Evolutionary conservation across 257 asterid genomes (phyloP).

Genomic region (Solanum rostratum): DNA sequence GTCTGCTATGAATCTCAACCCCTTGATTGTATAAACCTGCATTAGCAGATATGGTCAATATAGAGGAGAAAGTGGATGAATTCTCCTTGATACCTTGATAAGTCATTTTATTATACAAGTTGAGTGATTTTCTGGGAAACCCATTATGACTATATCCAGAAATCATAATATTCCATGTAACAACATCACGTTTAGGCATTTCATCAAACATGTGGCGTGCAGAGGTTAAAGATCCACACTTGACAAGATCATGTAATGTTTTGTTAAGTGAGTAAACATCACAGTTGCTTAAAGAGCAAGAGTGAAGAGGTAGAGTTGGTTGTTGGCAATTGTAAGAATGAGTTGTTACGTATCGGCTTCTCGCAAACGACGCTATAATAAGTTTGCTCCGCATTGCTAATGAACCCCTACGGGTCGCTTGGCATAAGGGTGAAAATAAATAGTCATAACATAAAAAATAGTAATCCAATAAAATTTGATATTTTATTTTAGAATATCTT

Average conservation of each 20-base stretch:
- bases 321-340: not conserved
- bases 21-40: slow-evolving; percentile 28
- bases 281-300: not conserved
- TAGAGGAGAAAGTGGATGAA: slow-evolving; percentile 42
- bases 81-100: slow-evolving; percentile 29
- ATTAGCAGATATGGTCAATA: slow-evolving; percentile 35
- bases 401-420: too few relatives aligned
- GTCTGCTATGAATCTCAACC: slow-evolving; percentile 38
- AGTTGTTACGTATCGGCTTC: not conserved
- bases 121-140: slow-evolving; percentile 16
- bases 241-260: slow-evolving; percentile 12
- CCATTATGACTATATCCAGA: slow-evolving; percentile 34
- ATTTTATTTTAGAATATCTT: too few relatives aligned
- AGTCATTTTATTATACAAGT: slow-evolving; percentile 32
- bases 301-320: not conserved
- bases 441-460: too few relatives aligned
- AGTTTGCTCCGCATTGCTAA: not conserved
- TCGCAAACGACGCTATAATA: not conserved
- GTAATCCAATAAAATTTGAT: too few relatives aligned
- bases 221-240: slow-evolving; percentile 20
- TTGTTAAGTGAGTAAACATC: slow-evolving; percentile 16
- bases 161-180: slow-evolving; percentile 59
- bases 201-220: slow-evolving; percentile 51
- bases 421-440: too few relatives aligned
- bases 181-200: slow-evolving; percentile 47